Conservation (phyloP, 192 early-diverging fungal species). For the Gamsiella multidivaricata region DNA sequence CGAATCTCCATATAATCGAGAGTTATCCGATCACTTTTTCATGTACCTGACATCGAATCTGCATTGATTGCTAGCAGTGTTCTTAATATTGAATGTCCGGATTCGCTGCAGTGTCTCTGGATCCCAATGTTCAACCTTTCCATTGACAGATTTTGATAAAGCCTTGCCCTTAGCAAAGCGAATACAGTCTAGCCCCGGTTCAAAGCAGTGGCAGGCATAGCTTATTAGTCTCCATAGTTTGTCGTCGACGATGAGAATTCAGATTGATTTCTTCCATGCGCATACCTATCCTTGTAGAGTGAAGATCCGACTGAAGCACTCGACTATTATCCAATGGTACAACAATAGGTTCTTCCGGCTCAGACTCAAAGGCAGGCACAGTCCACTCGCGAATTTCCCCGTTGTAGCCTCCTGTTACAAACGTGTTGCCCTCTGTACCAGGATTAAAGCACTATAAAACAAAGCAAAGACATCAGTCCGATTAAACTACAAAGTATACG, state of each 20-base stretch:
- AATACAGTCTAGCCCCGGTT: conserved; percentile 70
- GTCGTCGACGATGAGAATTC: not conserved
- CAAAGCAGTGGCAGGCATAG: not conserved
- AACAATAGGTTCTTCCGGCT: conserved; percentile 34
- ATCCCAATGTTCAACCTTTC: conserved; percentile 84
- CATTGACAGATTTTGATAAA: conserved; percentile 78
- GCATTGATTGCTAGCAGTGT: conserved; percentile 53
- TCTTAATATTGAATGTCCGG: conserved; percentile 56
- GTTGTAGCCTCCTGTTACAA: conserved; percentile 63
- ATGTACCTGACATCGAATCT: conserved; percentile 58
- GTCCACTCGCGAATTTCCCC: conserved; percentile 55
- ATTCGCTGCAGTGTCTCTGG: conserved; percentile 58
- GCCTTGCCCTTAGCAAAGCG: conserved; percentile 74
- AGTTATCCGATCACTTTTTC: too few species aligned
- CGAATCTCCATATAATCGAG: too few species aligned
- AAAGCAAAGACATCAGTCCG: not conserved
- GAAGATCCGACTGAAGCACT: conserved; percentile 36
- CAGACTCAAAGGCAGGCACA: conserved; percentile 24
- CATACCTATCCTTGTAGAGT: conserved; percentile 52
- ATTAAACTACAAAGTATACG: not conserved
- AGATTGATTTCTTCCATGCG: not conserved
- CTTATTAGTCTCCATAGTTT: not conserved
- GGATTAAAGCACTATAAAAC: conserved; percentile 69
- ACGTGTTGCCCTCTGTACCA: conserved; percentile 56
- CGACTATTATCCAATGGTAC: conserved; percentile 35